phyloP scores from a whole-genome alignment of 495 filamentous ascomycete species.

The Penicillium paxilli region DNA sequence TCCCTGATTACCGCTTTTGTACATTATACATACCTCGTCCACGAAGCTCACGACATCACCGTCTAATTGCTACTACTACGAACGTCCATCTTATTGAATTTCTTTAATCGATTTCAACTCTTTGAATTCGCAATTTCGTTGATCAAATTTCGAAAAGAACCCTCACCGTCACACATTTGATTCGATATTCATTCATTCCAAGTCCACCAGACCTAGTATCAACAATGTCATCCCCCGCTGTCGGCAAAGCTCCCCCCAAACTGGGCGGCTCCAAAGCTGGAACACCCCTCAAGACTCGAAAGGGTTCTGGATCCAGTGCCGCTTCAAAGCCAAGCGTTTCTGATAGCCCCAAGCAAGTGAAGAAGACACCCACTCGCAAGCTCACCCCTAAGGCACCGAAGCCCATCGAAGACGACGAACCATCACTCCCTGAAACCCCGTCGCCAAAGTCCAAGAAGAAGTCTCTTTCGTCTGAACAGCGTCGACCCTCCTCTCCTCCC shows the following conservation, averaged over 20 bases:
- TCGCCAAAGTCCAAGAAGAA: constrained; percentile 37
- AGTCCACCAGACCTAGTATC: background rate
- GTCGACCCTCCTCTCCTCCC: constrained; percentile 25
- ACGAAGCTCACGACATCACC: constrained; percentile 9
- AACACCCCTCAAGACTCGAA: constrained; percentile 52
- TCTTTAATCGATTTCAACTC: background rate
- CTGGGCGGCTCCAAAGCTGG: constrained; percentile 24
- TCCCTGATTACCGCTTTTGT: constrained; percentile 1
- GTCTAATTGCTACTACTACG: no score
- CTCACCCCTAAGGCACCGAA: constrained; percentile 28
- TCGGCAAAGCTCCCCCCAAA: constrained; percentile 26
- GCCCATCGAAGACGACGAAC: constrained; percentile 22
- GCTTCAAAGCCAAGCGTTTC: constrained; percentile 32
- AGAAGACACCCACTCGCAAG: constrained; percentile 22
- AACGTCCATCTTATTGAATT: no score
- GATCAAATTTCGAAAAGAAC: background rate
- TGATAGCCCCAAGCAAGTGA: constrained; percentile 25
- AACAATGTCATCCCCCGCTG: constrained; percentile 24
- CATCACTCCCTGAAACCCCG: constrained; percentile 24
- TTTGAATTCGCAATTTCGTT: background rate
- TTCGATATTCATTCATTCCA: background rate
- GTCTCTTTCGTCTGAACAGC: constrained; percentile 31
- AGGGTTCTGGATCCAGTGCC: constrained; percentile 44
- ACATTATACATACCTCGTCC: constrained; percentile 2
- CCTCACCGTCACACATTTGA: background rate